A percentile compares a stretch with the other conserved stretches of the same genome.
Conservation (phyloP, 2,329 filamentous ascomycete species). For the Colletotrichum navitas region DNA sequence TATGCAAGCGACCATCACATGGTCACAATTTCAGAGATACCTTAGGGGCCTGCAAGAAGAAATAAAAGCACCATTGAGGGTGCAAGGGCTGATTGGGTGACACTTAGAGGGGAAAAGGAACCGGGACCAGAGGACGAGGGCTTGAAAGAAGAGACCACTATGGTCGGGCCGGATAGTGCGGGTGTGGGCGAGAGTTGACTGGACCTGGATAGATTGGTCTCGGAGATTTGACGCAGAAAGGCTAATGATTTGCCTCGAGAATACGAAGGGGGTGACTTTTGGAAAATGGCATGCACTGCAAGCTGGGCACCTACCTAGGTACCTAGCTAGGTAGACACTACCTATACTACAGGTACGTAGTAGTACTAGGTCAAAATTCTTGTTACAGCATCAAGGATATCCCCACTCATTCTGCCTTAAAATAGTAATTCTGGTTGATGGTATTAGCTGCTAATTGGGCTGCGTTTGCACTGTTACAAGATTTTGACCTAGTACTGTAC, state of each 20-base stretch:
- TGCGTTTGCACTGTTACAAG: too few species aligned
- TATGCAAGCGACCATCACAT: conserved; percentile 11
- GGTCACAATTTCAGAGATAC: neutral
- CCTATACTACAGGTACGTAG: too few species aligned
- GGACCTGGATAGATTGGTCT: conserved; percentile 11
- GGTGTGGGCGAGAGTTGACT: conserved; percentile 26
- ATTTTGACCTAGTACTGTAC: too few species aligned
- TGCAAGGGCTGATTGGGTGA: neutral
- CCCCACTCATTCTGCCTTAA: too few species aligned
- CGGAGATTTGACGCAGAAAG: conserved; percentile 38
- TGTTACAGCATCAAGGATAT: too few species aligned
- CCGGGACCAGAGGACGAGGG: neutral
- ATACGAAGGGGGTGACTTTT: conserved; percentile 7
- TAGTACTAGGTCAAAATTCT: too few species aligned
- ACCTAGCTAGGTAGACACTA: neutral
- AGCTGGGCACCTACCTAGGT: neutral
- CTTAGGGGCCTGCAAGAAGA: conserved; percentile 2
- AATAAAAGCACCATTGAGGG: neutral
- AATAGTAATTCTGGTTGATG: too few species aligned
- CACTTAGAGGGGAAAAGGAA: neutral
- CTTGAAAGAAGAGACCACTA: conserved; percentile 1
- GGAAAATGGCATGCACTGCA: neutral
- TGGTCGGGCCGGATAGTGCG: conserved; percentile 15
- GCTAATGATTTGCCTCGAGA: conserved; percentile 32
- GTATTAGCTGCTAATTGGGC: too few species aligned